Evolutionary conservation across 1,284 basidiomycete species (phyloP), one percentile per base, ranked within the genome.

Genomic region (Volvariella surrecta): DNA sequence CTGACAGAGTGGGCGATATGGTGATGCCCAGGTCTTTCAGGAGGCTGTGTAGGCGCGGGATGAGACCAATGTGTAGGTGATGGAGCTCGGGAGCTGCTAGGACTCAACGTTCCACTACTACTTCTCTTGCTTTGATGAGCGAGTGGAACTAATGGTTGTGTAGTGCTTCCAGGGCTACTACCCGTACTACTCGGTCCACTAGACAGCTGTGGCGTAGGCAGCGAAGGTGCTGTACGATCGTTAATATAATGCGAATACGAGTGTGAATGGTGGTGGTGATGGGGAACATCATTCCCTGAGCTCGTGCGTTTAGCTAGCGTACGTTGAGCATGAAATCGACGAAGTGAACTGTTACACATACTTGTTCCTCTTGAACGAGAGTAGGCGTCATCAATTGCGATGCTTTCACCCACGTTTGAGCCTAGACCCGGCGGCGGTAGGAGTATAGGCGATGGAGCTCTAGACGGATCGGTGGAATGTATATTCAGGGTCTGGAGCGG

Each of bases 1-100:
- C 86, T 79, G 15, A 93, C 82, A 2, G 82, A 85, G 54, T 86
- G 82, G 3, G 82, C 85, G 34, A 89, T 73, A 61, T 87, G 79
- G 54, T 76, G 77, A 46, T 79, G 73, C 42, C 63, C 59, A 28
- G 58, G 22, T 39, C 43, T 40, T 48, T 28, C 24, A 6, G 24
- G 11, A 11, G 6, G 24, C 6, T 28, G 24, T 28, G 11, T 11
- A 6, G 6, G 24, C 24, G 42, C 18, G 48, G 46, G 52, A 45
- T 54, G 50, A 39, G 17, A 21, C 60, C 59, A 61, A n/a, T 61
- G 56, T 16, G 67, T 59, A 7, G 74, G 74, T 1, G 73, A 74
- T 2, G 76, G 67, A 6, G 75, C 67, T 16, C 75, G 66, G 16
- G 75, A 76, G 51, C 68, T 73, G 9, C 66, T 60, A 1, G 64